Evolutionary conservation across 768 basidiomycete genomes (phyloP).

Genomic region (Sistotremastrum niveocremeum): DNA sequence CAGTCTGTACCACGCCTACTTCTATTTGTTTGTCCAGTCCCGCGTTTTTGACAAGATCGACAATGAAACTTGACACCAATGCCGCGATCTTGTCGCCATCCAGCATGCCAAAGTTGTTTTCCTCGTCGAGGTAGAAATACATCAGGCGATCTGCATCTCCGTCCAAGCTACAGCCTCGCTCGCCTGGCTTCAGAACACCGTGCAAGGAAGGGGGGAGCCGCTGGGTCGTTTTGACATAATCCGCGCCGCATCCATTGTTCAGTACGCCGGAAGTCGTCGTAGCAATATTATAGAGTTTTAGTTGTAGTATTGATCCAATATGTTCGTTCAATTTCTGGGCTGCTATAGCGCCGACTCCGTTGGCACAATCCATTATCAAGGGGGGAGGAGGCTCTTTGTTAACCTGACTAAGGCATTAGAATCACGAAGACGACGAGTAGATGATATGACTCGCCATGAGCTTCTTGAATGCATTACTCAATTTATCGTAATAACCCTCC

Average conservation of each 20-base stretch:
- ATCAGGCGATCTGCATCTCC: slow-evolving; percentile 97
- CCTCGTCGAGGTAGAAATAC: slow-evolving; percentile 81
- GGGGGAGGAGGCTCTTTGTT: slow-evolving; percentile 43
- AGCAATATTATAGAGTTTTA: slow-evolving; percentile 59
- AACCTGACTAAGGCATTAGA: slow-evolving; percentile 25
- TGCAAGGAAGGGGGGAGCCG: slow-evolving; percentile 66
- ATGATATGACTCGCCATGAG: slow-evolving; percentile 51
- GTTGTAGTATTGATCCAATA: slow-evolving; percentile 44
- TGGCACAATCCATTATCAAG: slow-evolving; percentile 92
- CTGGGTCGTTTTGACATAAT: slow-evolving; percentile 92
- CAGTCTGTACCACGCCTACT: slow-evolving; percentile 95
- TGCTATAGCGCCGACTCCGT: slow-evolving; percentile 81
- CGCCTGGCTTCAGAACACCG: slow-evolving; percentile 47
- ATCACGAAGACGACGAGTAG: background rate
- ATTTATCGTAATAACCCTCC: slow-evolving; percentile 74
- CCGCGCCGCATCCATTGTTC: slow-evolving; percentile 85
- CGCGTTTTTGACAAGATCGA: slow-evolving; percentile 75
- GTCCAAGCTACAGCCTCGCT: slow-evolving; percentile 87
- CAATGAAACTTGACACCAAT: slow-evolving; percentile 84
- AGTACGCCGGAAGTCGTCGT: slow-evolving; percentile 54
- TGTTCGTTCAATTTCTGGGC: slow-evolving; percentile 46
- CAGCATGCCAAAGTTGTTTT: slow-evolving; percentile 72
- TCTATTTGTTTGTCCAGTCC: slow-evolving; percentile 66
- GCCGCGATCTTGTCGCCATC: slow-evolving; percentile 98
- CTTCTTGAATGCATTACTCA: slow-evolving; percentile 70